Evolutionary conservation across 768 basidiomycete species (phyloP).

Genomic region (Rhodotorula taiwanensis): DNA sequence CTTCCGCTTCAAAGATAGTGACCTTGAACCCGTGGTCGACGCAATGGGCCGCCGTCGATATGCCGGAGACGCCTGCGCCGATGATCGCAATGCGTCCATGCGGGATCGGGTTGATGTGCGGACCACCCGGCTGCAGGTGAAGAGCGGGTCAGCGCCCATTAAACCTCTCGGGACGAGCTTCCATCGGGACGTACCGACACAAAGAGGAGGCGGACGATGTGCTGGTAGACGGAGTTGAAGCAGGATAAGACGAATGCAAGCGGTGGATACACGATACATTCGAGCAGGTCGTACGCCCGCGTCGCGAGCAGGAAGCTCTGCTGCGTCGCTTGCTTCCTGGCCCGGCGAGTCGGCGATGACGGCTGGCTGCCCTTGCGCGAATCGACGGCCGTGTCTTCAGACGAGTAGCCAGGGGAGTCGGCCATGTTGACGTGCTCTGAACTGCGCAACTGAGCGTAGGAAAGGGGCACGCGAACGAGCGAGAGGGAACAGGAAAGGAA

Average conservation of each 20-base stretch:
- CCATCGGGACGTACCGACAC: constrained; percentile 20
- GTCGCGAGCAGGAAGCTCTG: too few species aligned
- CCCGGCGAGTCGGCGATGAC: background rate
- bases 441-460: too few species aligned
- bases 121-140: background rate
- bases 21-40: constrained; percentile 55
- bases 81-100: constrained; percentile 52
- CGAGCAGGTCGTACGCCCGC: background rate
- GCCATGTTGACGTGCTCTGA: too few species aligned
- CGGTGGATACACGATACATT: background rate
- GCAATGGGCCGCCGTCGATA: constrained; percentile 46
- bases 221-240: constrained; percentile 47
- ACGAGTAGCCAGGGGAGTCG: background rate
- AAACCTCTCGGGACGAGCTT: background rate
- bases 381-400: background rate
- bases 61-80: constrained; percentile 53
- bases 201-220: constrained; percentile 48
- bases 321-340: background rate
- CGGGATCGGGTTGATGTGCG: constrained; percentile 36
- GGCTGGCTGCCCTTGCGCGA: too few species aligned
- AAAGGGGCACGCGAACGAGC: too few species aligned
- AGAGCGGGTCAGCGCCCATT: background rate
- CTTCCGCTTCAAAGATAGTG: constrained; percentile 49
- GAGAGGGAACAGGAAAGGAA: too few species aligned
- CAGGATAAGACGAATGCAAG: too few species aligned